Evolutionary conservation across 345 rosid species (phyloP).

Genomic region (Moringa oleifera): DNA sequence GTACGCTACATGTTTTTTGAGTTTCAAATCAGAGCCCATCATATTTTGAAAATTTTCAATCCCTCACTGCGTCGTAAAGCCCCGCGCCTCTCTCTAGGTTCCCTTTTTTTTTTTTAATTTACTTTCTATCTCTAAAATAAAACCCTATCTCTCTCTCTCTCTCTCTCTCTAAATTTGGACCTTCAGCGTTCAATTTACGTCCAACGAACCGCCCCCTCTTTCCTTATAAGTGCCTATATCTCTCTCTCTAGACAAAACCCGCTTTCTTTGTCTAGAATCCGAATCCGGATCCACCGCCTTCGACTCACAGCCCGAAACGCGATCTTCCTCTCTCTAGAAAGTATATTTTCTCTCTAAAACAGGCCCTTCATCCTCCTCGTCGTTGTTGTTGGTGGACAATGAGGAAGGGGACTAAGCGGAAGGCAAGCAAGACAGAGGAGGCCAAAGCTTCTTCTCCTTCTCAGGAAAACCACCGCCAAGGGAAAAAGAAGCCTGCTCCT

Average conservation of each 20-base stretch:
- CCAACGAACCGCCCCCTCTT: background rate
- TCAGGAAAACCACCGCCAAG: slow-evolving; percentile 16
- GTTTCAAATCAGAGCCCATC: background rate
- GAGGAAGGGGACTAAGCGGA: slow-evolving; percentile 45
- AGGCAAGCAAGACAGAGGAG: slow-evolving; percentile 24
- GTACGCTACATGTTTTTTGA: no score
- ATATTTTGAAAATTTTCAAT: background rate
- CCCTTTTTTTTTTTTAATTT: background rate
- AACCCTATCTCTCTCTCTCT: background rate
- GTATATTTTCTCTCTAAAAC: background rate
- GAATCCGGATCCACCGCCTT: slow-evolving; percentile 36
- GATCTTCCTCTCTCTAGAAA: slow-evolving; percentile 13
- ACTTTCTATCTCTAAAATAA: background rate
- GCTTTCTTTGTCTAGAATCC: slow-evolving; percentile 12
- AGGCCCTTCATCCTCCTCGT: background rate
- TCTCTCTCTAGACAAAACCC: no score
- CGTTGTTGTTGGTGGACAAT: slow-evolving; percentile 10
- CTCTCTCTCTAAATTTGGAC: background rate
- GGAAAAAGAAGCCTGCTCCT: slow-evolving; percentile 33
- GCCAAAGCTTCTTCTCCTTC: slow-evolving; percentile 21
- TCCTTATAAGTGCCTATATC: no score
- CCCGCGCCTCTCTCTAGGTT: background rate
- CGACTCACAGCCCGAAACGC: slow-evolving; percentile 3
- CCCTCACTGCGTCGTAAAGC: background rate
- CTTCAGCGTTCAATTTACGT: background rate